Conservation (phyloP, 192 early-diverging fungal species). For the Coemansia sp. region DNA sequence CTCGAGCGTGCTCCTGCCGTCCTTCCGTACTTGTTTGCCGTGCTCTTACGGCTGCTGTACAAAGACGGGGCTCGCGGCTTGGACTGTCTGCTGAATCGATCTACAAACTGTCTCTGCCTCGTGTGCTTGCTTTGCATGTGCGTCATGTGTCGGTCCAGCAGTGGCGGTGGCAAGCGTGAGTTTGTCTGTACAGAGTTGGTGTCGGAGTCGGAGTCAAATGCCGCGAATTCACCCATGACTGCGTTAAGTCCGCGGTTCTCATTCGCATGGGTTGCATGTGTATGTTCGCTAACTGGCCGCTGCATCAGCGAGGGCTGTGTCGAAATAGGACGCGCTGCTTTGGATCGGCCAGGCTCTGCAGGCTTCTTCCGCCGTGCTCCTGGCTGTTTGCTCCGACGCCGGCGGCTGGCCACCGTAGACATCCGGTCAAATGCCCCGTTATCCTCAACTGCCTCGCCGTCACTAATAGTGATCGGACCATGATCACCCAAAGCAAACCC, state of each 20-base stretch:
- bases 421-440: constrained; percentile 16
- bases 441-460: constrained; percentile 49
- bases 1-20: neutral
- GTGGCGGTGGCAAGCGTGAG: neutral
- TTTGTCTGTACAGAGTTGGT: neutral
- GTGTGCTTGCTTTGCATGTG: neutral
- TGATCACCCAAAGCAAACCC: neutral
- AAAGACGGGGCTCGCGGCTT: neutral
- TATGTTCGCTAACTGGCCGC: neutral
- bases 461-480: constrained; percentile 39
- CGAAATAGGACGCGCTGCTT: neutral
- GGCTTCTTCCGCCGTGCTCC: neutral
- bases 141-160: constrained; percentile 12
- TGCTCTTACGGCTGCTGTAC: neutral
- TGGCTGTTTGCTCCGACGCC: neutral
- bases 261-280: neutral
- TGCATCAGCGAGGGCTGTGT: constrained; percentile 1
- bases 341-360: neutral
- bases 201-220: constrained; percentile 45
- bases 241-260: constrained; percentile 23
- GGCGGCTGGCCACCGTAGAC: neutral
- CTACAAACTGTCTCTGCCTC: constrained; percentile 18
- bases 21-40: neutral
- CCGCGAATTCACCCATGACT: constrained; percentile 50
- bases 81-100: constrained; percentile 14